Base-by-base conservation (phyloP, 2,329 filamentous ascomycete species). In the Ophiostoma triangulosporum region DNA sequence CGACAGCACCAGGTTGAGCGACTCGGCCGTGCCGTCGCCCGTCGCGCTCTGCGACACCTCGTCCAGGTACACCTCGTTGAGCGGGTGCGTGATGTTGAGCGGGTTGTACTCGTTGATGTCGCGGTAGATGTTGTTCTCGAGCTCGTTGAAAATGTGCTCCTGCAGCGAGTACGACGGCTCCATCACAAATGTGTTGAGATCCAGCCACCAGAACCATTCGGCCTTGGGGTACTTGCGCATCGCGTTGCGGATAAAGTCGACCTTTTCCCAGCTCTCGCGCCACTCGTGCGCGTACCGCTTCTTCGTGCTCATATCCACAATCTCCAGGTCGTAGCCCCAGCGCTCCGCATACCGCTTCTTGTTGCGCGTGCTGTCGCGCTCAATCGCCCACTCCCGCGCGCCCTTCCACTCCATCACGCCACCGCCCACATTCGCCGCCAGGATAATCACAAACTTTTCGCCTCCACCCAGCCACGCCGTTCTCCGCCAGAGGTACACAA, bases 381-480 rank as follows among this genome's bases (percentile, higher is more conserved):
- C 93, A 63, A 97, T 95, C 1, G 93, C 93, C 93, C 93, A 98
- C 70, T 98, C 93, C 57, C 90, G 80, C 20, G 91, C 86, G 0
- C 91, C 91, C 68, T 98, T 98, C 91, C 89, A 96, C 64, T 96
- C 91, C 89, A 97, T 97, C 7, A 98, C 93, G 62, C 93, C 93
- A 56, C 93, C 93, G 49, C 93, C 93, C 58, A 95, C 79, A 64
- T 98, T 98, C 53, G 93, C 90, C 24, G 86, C 90, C 20, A 97
- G 74, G 58, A 98, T 89, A 53, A 98, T 85, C 59, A 98, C 93
- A 64, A 86, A 90, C 64, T 95, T 97, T 64, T 84, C 83, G 20
- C 93, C 93, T 49, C 87, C 87, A 50, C 91, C 90, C 3, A 94
- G 73, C 68, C 77, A 77, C 33, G 82, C 71, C 48, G 84, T 76